These are phyloP conservation scores for Lenzites betulinus DNA, from an alignment of 768 basidiomycete species.

Conservation along the genomic window DNA sequence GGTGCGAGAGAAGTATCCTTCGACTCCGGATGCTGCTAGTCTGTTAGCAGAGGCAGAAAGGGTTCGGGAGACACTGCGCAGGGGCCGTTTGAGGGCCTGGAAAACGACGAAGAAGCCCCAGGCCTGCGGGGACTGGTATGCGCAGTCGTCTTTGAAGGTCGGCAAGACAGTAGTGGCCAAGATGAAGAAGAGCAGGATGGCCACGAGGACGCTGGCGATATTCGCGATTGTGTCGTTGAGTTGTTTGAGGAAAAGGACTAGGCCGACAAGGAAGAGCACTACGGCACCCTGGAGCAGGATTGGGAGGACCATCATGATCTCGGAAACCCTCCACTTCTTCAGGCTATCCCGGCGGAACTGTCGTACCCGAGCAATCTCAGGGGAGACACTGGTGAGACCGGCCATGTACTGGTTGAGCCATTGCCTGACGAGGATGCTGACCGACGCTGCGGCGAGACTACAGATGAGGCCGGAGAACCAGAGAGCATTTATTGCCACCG, in stretches of 20 bases:
- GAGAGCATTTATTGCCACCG: slow-evolving; percentile 15
- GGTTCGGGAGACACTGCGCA: slow-evolving; percentile 7
- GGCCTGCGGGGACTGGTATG: slow-evolving; percentile 26
- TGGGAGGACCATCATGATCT: slow-evolving; percentile 27
- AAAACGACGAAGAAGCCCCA: slow-evolving; percentile 21
- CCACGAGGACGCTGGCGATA: slow-evolving; percentile 13
- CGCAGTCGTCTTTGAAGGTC: slow-evolving; percentile 18
- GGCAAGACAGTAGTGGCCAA: slow-evolving; percentile 23
- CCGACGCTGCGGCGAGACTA: slow-evolving; percentile 19
- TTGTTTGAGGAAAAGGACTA: slow-evolving; percentile 23
- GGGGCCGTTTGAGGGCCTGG: slow-evolving; percentile 10
- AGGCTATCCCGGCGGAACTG: slow-evolving; percentile 15
- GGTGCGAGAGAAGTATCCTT: slow-evolving; percentile 5
- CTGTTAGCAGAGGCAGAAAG: background rate
- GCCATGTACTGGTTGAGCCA: slow-evolving; percentile 20
- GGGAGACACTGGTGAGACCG: slow-evolving; percentile 13
- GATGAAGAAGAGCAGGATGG: slow-evolving; percentile 20
- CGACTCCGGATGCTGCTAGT: background rate
- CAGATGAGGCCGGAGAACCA: slow-evolving; percentile 20
- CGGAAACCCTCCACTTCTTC: slow-evolving; percentile 26
- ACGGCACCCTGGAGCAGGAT: slow-evolving; percentile 21
- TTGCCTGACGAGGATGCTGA: slow-evolving; percentile 19
- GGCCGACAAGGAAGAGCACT: slow-evolving; percentile 27
- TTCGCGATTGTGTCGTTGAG: slow-evolving; percentile 14
- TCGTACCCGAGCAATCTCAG: slow-evolving; percentile 13